Conservation (phyloP, 192 early-diverging fungal species). For the Mortierella antarctica region DNA sequence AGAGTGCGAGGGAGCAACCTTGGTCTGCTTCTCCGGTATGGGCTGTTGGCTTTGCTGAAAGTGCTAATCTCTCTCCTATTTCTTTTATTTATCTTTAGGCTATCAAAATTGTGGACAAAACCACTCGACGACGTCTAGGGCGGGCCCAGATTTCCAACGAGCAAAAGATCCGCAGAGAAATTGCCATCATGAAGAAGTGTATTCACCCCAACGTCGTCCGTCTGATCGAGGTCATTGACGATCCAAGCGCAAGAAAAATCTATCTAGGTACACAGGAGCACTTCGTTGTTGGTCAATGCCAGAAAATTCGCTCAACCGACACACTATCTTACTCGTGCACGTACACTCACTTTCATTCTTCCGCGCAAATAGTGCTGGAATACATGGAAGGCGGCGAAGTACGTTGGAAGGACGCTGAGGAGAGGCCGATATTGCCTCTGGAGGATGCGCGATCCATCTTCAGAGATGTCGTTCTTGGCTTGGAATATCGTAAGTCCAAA, state of each 20-base stretch:
- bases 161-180: constrained; percentile 94
- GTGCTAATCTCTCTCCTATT: constrained; percentile 5
- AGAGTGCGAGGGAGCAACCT: background rate
- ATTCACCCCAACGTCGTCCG: constrained; percentile 91
- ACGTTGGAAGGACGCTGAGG: constrained; percentile 79
- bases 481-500: constrained; percentile 84
- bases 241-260: constrained; percentile 89
- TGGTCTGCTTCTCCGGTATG: background rate
- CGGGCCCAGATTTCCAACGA: constrained; percentile 58
- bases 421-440: constrained; percentile 70
- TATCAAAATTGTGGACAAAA: constrained; percentile 59
- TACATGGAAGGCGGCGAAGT: constrained; percentile 95
- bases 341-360: background rate
- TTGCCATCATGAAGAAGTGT: constrained; percentile 97
- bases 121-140: constrained; percentile 52
- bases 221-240: constrained; percentile 95
- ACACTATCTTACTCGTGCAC: too few relatives aligned
- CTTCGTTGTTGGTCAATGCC: background rate
- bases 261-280: constrained; percentile 75
- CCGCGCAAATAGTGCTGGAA: constrained; percentile 73
- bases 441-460: constrained; percentile 83
- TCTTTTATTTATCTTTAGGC: constrained; percentile 25
- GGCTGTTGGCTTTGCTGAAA: background rate
- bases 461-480: constrained; percentile 87
- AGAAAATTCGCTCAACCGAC: too few relatives aligned